A percentile compares a stretch with the other conserved stretches of the same genome.
Evolutionary conservation across 768 basidiomycete species (phyloP).

Genomic region (Saitozyma sp.): DNA sequence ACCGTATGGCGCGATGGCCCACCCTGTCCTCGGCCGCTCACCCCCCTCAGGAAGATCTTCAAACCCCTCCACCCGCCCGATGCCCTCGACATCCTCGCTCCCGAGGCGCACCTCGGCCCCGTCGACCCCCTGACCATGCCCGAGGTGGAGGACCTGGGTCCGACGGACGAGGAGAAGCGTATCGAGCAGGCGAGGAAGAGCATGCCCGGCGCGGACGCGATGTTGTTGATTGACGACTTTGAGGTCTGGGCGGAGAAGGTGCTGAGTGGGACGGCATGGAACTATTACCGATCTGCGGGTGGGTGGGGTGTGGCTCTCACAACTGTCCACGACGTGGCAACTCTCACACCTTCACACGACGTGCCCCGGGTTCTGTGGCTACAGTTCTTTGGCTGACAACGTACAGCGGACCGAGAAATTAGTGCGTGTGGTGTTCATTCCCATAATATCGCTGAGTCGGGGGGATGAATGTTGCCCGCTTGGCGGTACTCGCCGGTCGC

Average conservation of each 20-base stretch:
- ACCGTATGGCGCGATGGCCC: background rate
- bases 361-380: too few species aligned
- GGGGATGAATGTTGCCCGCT: constrained; percentile 5
- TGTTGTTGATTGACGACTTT: constrained; percentile 54
- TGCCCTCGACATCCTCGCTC: constrained; percentile 48
- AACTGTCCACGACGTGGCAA: background rate
- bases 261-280: constrained; percentile 52
- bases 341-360: too few species aligned
- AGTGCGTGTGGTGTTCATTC: constrained; percentile 19
- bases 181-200: constrained; percentile 42
- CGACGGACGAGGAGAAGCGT: constrained; percentile 50
- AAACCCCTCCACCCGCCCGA: constrained; percentile 53
- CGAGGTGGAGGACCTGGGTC: constrained; percentile 15
- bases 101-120: constrained; percentile 45
- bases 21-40: background rate
- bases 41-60: constrained; percentile 44
- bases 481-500: background rate
- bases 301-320: constrained; percentile 1
- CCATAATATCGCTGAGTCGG: too few species aligned
- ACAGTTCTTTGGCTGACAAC: background rate
- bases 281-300: constrained; percentile 51
- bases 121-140: constrained; percentile 51
- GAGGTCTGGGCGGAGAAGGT: constrained; percentile 53
- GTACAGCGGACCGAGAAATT: constrained; percentile 40
- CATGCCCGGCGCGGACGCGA: constrained; percentile 45